A percentile compares a stretch with the other conserved stretches of the same genome.
Evolutionary conservation across 2,329 filamentous ascomycete genomes (phyloP).

Genomic region (Aureobasidium sp.): DNA sequence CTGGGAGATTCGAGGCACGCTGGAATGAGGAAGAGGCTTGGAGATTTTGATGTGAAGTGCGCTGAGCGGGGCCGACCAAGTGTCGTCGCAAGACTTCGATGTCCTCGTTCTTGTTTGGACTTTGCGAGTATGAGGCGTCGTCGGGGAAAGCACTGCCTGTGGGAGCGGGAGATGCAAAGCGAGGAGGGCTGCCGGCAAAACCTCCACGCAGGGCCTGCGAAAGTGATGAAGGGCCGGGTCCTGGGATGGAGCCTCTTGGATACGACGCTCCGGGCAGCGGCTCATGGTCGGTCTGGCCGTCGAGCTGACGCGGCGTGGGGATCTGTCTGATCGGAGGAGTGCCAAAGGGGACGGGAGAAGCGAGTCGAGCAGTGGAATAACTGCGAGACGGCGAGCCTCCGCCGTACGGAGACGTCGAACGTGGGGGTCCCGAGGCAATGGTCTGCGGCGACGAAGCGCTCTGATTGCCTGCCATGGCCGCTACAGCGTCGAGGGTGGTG

Average conservation of each 20-base stretch:
- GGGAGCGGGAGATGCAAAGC: constrained; percentile 51
- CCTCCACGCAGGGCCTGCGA: constrained; percentile 79
- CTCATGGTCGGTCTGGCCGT: constrained; percentile 35
- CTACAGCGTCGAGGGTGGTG: background rate
- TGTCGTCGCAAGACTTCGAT: constrained; percentile 87
- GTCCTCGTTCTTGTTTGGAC: constrained; percentile 67
- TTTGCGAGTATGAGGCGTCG: constrained; percentile 46
- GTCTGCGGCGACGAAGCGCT: constrained; percentile 7
- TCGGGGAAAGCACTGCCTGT: constrained; percentile 44
- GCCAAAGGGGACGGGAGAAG: constrained; percentile 47
- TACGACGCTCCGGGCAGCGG: constrained; percentile 55
- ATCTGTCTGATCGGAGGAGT: constrained; percentile 45
- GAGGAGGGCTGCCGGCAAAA: constrained; percentile 61
- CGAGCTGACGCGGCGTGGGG: constrained; percentile 43
- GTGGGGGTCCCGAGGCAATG: constrained; percentile 7
- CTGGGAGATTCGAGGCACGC: constrained; percentile 21
- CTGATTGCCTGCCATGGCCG: background rate
- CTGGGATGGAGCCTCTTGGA: constrained; percentile 52
- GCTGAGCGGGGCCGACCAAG: constrained; percentile 62
- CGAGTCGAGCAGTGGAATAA: constrained; percentile 46
- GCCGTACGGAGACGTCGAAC: constrained; percentile 8
- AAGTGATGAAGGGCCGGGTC: constrained; percentile 79
- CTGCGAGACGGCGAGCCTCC: constrained; percentile 18
- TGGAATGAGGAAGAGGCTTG: constrained; percentile 23
- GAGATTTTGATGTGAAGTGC: constrained; percentile 29